phyloP scores from a whole-genome alignment of 1,284 basidiomycete species.

The Ceratobasidium sp. region DNA sequence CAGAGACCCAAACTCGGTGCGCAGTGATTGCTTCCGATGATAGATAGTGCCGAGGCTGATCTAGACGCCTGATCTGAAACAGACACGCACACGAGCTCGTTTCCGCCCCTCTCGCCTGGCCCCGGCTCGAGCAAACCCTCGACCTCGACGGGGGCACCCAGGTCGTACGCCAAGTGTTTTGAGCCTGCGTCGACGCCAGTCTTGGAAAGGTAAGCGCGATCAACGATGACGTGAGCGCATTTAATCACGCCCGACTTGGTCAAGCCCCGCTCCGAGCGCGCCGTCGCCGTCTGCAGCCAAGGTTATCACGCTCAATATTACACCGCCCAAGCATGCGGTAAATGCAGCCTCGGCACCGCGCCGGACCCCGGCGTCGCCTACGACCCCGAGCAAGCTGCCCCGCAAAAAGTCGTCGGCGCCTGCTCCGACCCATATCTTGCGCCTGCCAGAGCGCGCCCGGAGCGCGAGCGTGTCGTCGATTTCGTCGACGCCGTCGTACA shows the following conservation, averaged over 20 bases:
- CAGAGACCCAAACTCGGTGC: slow-evolving; percentile 8
- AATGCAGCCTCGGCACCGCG: neutral
- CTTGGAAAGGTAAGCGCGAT: slow-evolving; percentile 23
- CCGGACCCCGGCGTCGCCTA: neutral
- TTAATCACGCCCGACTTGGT: slow-evolving; percentile 13
- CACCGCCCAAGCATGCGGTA: neutral
- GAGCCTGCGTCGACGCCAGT: neutral
- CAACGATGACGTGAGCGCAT: slow-evolving; percentile 6
- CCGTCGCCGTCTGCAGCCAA: slow-evolving; percentile 13
- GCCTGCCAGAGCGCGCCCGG: neutral
- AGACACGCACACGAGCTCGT: neutral
- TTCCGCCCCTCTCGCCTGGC: slow-evolving; percentile 20
- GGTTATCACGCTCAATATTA: slow-evolving; percentile 31
- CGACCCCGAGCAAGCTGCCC: neutral
- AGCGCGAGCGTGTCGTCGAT: slow-evolving; percentile 27
- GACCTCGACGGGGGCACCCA: neutral
- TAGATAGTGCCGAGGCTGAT: slow-evolving; percentile 7
- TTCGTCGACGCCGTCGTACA: neutral
- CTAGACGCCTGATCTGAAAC: slow-evolving; percentile 30
- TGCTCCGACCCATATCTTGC: neutral
- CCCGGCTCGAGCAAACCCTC: neutral
- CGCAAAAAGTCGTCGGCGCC: slow-evolving; percentile 15
- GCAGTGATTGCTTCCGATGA: neutral
- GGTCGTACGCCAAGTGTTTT: slow-evolving; percentile 13
- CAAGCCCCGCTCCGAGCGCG: neutral